Base-by-base conservation (phyloP, 768 basidiomycete genomes). In the Mrakia frigida region DNA sequence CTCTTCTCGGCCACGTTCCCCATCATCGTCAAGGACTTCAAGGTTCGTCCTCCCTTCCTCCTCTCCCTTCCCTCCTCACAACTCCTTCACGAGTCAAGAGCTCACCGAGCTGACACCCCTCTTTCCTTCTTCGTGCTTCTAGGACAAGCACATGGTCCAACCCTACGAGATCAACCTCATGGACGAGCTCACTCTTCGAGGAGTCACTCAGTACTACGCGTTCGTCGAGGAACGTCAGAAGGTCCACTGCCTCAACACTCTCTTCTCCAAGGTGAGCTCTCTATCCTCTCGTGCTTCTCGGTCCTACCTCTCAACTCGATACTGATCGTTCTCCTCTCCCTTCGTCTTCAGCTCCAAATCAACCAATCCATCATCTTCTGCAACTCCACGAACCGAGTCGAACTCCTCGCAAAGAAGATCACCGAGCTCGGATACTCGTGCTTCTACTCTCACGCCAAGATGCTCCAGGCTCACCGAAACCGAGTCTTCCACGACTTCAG, bases 361-460 rank as follows among this genome's bases (percentile, higher is more conserved):
- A 99, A 99, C 86, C 96, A 99, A 86, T 98, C 96, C 77, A 98
- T 99, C 85, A 99, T 99, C 83, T 99, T 99, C 86, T 99, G 96
- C 86, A 99, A 99, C 87, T 98, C 96, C 79, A 99, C 96, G 81
- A 97, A 98, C 87, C 94, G 96, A 76, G 96, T 99, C 86, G 96
- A 99, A 85, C 91, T 99, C 68, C 88, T 99, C 80, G 96, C 96
- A 78, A 98, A 98, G 87, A 99, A 99, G 86, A 94, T 99, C 81
- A 99, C 96, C 18, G 97, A 99, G 82, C 90, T 98, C 73, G 96
- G 96, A 79, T 99, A 98, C 84, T 99, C 96, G 61, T 99, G 96
- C 87, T 99, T 99, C 89, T 99, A 97, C 87, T 98, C 96, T 70
- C 96, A 99, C 84, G 96, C 96, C 73, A 96, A 95, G 86, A 99